Base-by-base conservation (phyloP, 129 eudicot species). In the Lactuca sativa region DNA sequence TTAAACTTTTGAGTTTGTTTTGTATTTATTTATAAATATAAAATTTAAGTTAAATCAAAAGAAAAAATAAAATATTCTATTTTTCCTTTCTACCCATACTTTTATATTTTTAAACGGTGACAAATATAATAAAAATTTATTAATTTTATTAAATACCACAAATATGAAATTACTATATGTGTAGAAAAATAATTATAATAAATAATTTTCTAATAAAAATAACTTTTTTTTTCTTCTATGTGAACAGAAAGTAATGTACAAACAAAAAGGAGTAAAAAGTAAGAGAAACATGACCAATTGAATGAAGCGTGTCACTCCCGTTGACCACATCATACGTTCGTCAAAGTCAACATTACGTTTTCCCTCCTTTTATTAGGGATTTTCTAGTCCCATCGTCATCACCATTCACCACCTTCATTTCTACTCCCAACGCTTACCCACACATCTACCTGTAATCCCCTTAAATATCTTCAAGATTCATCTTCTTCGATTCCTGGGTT, bases 401-500 rank as follows among this genome's bases (percentile, higher is more conserved):
- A 47, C 38, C 6, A 36, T 4, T 47, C 52, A 47, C n/a, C 52
- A 47, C 52, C 52, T 47, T 47, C 52, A 47, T 47, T 47, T 47
- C 52, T 47, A 3, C n/a, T 47, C 38, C 65, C 31, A n/a, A 18
- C 58, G 9, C 70, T 43, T 14, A 41, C 57, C 10, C 9, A 13
- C 57, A 65, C 3, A 65, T 18, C 17, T 12, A 18, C 15, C 3
- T 18, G 10, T 11, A 64, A 47, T 7, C 72, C 52, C 15, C 52
- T 11, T 47, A 47, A 47, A 47, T 47, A 47, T 56, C 17, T 41
- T 61, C 66, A 61, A 61, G 2, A 33, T 14, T n/a, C 66, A 36
- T 60, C 66, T 36, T 37, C 66, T 60, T 60, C 66, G 58, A 5
- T 16, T 12, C 54, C 64, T 59, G 9, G 4, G 16, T 32, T 59